phyloP scores from a whole-genome alignment of 1,284 basidiomycete species.

The Pyrrhoderma noxium region DNA sequence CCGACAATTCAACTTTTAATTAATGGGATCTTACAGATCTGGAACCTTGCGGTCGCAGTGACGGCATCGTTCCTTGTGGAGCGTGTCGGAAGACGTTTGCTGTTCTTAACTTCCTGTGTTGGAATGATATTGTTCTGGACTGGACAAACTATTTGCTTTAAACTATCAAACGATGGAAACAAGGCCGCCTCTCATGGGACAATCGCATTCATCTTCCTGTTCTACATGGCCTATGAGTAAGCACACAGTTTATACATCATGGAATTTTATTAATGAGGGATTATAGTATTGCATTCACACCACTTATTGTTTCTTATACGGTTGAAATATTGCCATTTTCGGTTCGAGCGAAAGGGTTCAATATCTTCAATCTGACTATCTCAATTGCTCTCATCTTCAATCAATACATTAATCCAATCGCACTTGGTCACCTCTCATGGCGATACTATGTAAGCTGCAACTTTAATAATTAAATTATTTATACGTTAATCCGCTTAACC shows the following conservation, averaged over 20 bases:
- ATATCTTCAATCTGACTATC: conserved; percentile 45
- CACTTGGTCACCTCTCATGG: conserved; percentile 28
- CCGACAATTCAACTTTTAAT: conserved; percentile 50
- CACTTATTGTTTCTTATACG: conserved; percentile 49
- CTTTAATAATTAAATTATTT: neutral
- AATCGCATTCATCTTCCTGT: conserved; percentile 44
- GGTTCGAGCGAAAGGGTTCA: conserved; percentile 57
- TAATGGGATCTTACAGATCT: conserved; percentile 48
- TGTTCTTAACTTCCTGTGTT: conserved; percentile 19
- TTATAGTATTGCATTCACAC: conserved; percentile 44
- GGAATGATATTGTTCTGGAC: conserved; percentile 38
- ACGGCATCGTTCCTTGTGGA: conserved; percentile 22
- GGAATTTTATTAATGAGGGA: too few relatives aligned
- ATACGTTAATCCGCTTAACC: neutral
- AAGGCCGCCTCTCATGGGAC: conserved; percentile 35
- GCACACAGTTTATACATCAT: too few relatives aligned
- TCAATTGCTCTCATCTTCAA: conserved; percentile 52
- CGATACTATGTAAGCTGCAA: conserved; percentile 31
- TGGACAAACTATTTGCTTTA: conserved; percentile 38
- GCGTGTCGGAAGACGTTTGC: conserved; percentile 18
- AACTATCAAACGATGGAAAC: conserved; percentile 29
- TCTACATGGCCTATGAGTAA: conserved; percentile 38
- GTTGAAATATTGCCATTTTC: conserved; percentile 52
- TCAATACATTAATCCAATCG: conserved; percentile 43
- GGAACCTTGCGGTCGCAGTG: conserved; percentile 22